Evolutionary conservation across 176 grass and related monocot species (phyloP).

Genomic region (Bromus sterilis): DNA sequence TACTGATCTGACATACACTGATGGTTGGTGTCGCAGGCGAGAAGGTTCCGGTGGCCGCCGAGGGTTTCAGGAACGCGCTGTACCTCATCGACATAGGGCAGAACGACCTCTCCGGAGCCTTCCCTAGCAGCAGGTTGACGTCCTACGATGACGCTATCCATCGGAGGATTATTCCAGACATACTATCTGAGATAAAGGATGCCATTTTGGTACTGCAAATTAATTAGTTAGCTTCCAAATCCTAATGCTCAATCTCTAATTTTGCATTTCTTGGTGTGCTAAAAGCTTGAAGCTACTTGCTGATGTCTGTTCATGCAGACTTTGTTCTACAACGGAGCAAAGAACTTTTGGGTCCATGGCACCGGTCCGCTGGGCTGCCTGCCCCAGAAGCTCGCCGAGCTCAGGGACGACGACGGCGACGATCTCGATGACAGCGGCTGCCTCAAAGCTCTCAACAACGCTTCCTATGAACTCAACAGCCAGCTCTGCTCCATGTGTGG

Average conservation of each 20-base stretch:
- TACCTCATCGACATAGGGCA: constrained; percentile 74
- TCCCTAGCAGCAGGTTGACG: background rate
- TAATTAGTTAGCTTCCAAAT: background rate
- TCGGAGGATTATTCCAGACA: constrained; percentile 31
- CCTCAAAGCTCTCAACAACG: constrained; percentile 31
- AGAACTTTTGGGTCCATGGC: constrained; percentile 54
- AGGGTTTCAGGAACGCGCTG: constrained; percentile 45
- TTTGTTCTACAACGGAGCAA: constrained; percentile 40
- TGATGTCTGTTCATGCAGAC: background rate
- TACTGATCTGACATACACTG: background rate
- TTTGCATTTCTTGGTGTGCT: background rate
- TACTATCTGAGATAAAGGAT: constrained; percentile 44
- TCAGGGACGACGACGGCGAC: constrained; percentile 12
- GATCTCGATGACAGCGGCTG: constrained; percentile 50
- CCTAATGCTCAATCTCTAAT: background rate
- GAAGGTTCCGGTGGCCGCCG: background rate
- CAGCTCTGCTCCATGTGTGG: constrained; percentile 29
- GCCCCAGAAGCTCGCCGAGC: constrained; percentile 37
- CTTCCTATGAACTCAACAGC: constrained; percentile 41
- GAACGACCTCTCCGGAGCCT: constrained; percentile 42
- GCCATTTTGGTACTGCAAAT: constrained; percentile 37
- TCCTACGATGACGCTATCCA: constrained; percentile 34
- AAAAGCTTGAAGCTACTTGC: background rate
- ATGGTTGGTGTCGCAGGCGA: background rate
- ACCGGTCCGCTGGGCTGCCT: constrained; percentile 58